These are phyloP conservation scores for Toxoplasma gondii DNA, from an alignment of 169 alveolate genomes.

Conservation along the genomic window DNA sequence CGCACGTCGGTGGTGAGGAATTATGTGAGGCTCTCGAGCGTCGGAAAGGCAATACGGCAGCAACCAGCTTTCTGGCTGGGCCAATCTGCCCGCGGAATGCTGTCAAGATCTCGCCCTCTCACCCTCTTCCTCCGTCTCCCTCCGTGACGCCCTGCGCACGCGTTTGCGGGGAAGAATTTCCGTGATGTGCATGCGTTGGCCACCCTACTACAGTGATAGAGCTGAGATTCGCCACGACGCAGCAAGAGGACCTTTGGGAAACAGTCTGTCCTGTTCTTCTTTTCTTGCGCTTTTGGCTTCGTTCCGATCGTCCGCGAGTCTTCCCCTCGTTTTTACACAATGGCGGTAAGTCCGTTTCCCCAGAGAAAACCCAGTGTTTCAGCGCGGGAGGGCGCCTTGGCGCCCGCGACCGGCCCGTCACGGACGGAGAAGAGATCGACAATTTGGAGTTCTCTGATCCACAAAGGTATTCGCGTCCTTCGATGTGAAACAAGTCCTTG, in stretches of 20 bases:
- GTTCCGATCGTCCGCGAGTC: background rate
- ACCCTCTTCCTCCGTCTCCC: background rate
- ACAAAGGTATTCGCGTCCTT: too few relatives aligned
- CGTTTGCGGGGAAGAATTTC: background rate
- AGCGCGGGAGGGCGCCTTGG: background rate
- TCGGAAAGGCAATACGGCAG: too few relatives aligned
- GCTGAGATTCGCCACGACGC: background rate
- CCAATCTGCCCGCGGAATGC: too few relatives aligned
- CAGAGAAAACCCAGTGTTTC: background rate
- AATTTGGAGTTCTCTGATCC: background rate
- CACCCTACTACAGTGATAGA: background rate
- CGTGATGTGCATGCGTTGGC: background rate
- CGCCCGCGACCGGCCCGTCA: background rate
- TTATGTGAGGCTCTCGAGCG: too few relatives aligned
- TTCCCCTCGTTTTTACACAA: background rate
- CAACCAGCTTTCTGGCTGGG: too few relatives aligned
- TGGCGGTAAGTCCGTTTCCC: background rate
- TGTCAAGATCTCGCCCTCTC: too few relatives aligned
- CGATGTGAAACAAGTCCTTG: too few relatives aligned
- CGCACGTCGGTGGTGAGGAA: too few relatives aligned
- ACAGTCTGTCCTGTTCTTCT: background rate
- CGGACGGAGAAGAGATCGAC: background rate
- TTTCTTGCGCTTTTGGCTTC: background rate
- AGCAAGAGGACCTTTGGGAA: background rate
- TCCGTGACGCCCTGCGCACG: background rate